Evolutionary conservation across 2,329 filamentous ascomycete species (phyloP).

Genomic region (Apiospora malaysiana): DNA sequence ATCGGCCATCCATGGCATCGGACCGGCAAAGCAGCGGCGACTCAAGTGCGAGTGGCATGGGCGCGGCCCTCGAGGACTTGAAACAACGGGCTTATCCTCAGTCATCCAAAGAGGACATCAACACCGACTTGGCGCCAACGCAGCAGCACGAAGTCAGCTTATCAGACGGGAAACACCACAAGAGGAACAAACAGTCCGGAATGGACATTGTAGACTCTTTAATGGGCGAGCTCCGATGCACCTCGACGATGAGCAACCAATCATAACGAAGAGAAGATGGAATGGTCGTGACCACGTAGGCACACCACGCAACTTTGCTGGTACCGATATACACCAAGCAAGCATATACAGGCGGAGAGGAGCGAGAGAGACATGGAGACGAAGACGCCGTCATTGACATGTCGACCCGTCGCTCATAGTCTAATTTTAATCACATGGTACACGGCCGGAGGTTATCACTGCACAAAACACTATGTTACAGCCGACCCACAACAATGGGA

Average conservation of each 20-base stretch:
- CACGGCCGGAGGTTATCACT: background rate
- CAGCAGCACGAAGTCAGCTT: background rate
- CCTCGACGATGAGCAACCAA: background rate
- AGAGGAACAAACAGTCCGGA: background rate
- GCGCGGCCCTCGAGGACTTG: background rate
- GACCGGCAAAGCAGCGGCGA: background rate
- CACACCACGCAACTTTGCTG: background rate
- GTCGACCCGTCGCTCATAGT: background rate
- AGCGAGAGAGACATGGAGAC: background rate
- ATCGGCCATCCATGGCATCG: background rate
- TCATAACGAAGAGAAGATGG: background rate
- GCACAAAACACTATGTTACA: background rate
- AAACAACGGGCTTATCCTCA: constrained; percentile 7
- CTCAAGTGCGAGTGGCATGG: background rate
- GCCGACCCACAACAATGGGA: background rate
- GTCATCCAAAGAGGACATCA: background rate
- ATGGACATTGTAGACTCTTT: constrained; percentile 10
- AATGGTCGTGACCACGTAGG: background rate
- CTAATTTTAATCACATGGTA: background rate
- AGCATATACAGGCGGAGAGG: background rate
- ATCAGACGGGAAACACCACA: background rate
- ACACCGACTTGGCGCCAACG: background rate
- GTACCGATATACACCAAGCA: background rate
- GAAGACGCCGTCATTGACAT: background rate
- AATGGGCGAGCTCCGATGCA: constrained; percentile 17